Evolutionary conservation across 2,329 filamentous ascomycete genomes (phyloP), one percentile per base, ranked within the genome.

Genomic region (Nemania sp.): DNA sequence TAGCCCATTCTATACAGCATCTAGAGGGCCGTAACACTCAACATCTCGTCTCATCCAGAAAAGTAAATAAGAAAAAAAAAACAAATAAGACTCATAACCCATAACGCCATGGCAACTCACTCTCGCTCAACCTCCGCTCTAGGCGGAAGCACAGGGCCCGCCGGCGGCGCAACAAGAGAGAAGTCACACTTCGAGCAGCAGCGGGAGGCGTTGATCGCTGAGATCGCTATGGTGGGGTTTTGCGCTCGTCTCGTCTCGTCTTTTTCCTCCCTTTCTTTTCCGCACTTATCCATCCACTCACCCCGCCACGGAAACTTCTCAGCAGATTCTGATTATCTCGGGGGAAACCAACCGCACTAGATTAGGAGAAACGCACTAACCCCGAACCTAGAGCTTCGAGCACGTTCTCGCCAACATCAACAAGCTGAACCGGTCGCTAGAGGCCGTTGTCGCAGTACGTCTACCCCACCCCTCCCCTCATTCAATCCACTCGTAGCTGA

Each of bases 391-490:
- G 88, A 89, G 85, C 80, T 88, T 99, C 78, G 96, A 98, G 76
- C 90, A 96, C 76, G 94, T 97, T 67, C 90, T 99, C 10, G 92
- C 94, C 75, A 98, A 97, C 77, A 93, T 98, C 80, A 99, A 98
- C 82, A 94, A 94, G 75, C 83, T 99, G 67, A 99, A 98, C 79
- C 90, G 95, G 38, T 95, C 92, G 45, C 84, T 99, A 20, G 95
- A 99, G 81, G 92, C 94, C 64, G 92, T 98, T 22, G 94, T 97
- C 67, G 90, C 93, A 54, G 95, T 95, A 83, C 55, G 88, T 81
- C 32, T 32, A 54, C 10, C 22, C 15, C 29, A 20, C n/a, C 11
- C 26, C 24, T 41, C 24, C 18, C n/a, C 13, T 8, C 18, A 18
- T 45, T 45, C 10, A 15, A n/a, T 45, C 41, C 15, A 2, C 5